Conservation (phyloP, 179 eudicot species). For the Beta lomatogona region DNA sequence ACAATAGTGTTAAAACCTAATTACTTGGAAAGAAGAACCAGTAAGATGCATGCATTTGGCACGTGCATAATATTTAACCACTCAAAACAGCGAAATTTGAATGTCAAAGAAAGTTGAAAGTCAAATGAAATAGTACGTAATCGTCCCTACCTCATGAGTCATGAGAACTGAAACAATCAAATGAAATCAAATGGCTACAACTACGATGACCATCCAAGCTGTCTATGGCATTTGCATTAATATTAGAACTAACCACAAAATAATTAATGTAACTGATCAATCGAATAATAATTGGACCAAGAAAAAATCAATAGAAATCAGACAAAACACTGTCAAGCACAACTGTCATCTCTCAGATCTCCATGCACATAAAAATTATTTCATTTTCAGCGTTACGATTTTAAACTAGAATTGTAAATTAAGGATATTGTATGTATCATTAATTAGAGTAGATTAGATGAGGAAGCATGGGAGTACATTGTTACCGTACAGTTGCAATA, state of each 20-base stretch:
- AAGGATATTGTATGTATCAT: background rate
- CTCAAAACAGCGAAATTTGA: slow-evolving; percentile 21
- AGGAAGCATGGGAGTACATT: background rate
- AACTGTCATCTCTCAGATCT: slow-evolving; percentile 35
- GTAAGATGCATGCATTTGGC: slow-evolving; percentile 34
- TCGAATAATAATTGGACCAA: background rate
- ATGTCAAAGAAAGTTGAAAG: slow-evolving; percentile 14
- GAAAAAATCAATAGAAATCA: slow-evolving; percentile 13
- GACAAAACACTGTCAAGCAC: slow-evolving; percentile 26
- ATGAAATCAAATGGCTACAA: background rate
- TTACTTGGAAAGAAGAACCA: background rate
- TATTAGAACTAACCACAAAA: background rate
- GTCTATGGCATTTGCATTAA: slow-evolving; percentile 11
- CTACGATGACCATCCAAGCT: background rate
- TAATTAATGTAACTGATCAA: background rate
- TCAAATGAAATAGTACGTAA: slow-evolving; percentile 15
- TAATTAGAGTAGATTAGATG: background rate
- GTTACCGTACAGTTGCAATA: slow-evolving; percentile 22
- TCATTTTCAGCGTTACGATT: background rate
- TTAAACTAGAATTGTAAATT: background rate
- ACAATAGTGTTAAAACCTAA: background rate
- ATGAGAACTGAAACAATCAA: background rate
- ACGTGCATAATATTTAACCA: slow-evolving; percentile 17
- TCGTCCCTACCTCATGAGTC: slow-evolving; percentile 11
- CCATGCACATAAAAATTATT: slow-evolving; percentile 4